Evolutionary conservation across 2,329 filamentous ascomycete species (phyloP).

Genomic region (Pseudopithomyces chartarum): DNA sequence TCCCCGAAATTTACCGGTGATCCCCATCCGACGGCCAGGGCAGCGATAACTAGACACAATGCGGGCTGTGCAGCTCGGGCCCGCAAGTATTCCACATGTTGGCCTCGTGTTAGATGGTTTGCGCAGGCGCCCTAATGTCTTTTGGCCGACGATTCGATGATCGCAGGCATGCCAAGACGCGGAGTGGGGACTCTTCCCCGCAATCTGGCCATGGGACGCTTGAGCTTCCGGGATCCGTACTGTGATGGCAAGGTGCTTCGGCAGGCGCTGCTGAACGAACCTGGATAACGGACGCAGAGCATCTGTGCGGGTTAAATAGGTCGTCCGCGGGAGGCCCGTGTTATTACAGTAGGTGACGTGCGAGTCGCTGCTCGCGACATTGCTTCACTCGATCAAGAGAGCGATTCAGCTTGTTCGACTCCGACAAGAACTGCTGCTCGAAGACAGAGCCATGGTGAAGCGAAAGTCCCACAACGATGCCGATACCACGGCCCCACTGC

Average conservation of each 20-base stretch:
- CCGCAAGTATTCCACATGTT: not conserved
- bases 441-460: constrained; percentile 26
- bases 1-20: not conserved
- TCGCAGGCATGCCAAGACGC: not conserved
- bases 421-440: not conserved
- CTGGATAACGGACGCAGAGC: not conserved
- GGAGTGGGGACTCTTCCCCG: constrained; percentile 1
- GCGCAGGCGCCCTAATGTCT: not conserved
- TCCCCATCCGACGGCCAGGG: not conserved
- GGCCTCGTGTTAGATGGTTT: not conserved
- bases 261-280: constrained; percentile 4
- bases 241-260: constrained; percentile 10
- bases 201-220: not conserved
- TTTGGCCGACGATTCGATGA: not conserved
- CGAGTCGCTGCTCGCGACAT: constrained; percentile 1
- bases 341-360: not conserved
- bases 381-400: not conserved
- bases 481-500: constrained; percentile 14
- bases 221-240: not conserved
- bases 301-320: not conserved
- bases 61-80: not conserved
- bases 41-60: not conserved
- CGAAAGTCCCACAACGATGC: constrained; percentile 29
- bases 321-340: not conserved
- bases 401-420: not conserved